Percentiles rank a stretch among this genome's conserved stretches.
Evolutionary conservation across 129 eudicot species (phyloP).

Genomic region (Flaveria linearis): DNA sequence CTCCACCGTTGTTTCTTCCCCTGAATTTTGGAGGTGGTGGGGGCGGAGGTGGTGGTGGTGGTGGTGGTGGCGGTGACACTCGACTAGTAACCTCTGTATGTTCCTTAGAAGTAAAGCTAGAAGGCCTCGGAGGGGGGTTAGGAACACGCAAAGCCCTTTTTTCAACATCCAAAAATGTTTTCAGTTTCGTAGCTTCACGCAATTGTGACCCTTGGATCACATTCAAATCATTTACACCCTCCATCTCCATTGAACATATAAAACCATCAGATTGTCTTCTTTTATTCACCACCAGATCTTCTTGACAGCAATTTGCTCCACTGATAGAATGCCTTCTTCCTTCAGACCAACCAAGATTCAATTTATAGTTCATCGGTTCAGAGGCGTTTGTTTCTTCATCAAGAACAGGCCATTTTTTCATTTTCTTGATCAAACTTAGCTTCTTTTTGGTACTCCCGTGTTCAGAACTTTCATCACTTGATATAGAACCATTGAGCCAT

Average conservation of each 20-base stretch:
- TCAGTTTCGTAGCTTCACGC: slow-evolving; percentile 48
- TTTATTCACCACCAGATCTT: slow-evolving; percentile 49
- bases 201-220: slow-evolving; percentile 44
- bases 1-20: slow-evolving; percentile 39
- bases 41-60: slow-evolving; percentile 80
- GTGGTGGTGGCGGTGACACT: slow-evolving; percentile 54
- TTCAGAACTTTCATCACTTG: slow-evolving; percentile 51
- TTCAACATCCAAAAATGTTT: slow-evolving; percentile 62
- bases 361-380: slow-evolving; percentile 34
- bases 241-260: slow-evolving; percentile 57
- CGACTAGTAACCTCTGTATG: slow-evolving; percentile 42
- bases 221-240: slow-evolving; percentile 42
- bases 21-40: slow-evolving; percentile 71
- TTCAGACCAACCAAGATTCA: slow-evolving; percentile 49
- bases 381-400: slow-evolving; percentile 59
- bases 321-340: slow-evolving; percentile 73
- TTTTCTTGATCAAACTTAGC: slow-evolving; percentile 51
- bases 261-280: slow-evolving; percentile 84
- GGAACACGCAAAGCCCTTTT: slow-evolving; percentile 80
- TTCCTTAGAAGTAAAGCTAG: slow-evolving; percentile 35
- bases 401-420: slow-evolving; percentile 73
- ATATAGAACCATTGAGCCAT: slow-evolving; percentile 39
- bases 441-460: slow-evolving; percentile 46
- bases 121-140: slow-evolving; percentile 92
- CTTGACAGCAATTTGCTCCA: slow-evolving; percentile 55